phyloP scores from a whole-genome alignment of 306 rosid genomes.

The Heteromeles arbutifolia region DNA sequence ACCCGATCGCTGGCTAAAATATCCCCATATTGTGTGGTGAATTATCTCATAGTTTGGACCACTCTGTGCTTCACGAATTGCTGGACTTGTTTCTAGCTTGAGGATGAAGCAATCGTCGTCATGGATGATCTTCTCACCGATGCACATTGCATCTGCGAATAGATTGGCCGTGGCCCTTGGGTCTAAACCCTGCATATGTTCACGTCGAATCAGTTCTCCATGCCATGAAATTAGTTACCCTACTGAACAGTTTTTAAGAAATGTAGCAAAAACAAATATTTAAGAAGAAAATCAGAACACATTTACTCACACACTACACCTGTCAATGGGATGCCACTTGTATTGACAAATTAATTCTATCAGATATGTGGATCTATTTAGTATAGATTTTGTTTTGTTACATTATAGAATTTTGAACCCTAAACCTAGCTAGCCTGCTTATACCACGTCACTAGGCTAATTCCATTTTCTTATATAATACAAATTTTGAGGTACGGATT shows the following conservation, averaged over 20 bases:
- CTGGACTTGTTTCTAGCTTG: slow-evolving; percentile 71
- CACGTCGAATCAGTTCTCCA: neutral
- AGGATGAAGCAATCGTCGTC: slow-evolving; percentile 79
- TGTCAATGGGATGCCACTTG: too few relatives aligned
- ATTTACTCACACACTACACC: too few relatives aligned
- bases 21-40: slow-evolving; percentile 90
- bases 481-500: too few relatives aligned
- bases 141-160: slow-evolving; percentile 72
- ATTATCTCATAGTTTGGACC: slow-evolving; percentile 62
- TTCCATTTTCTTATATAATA: too few relatives aligned
- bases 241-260: neutral
- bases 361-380: too few relatives aligned
- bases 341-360: too few relatives aligned
- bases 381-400: too few relatives aligned
- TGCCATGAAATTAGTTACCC: neutral
- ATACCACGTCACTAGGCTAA: too few relatives aligned
- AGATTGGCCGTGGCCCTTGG: slow-evolving; percentile 85
- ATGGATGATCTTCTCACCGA: slow-evolving; percentile 73
- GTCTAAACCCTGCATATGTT: slow-evolving; percentile 57
- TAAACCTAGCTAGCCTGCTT: too few relatives aligned
- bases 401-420: too few relatives aligned
- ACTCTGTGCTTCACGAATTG: slow-evolving; percentile 62
- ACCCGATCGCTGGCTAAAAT: slow-evolving; percentile 92
- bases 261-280: too few relatives aligned
- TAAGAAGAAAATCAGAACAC: too few relatives aligned